A percentile compares a stretch with the other conserved stretches of the same genome.
These are phyloP conservation scores for Talaromyces wortmannii DNA, from an alignment of 495 filamentous ascomycete genomes.

Conservation along the genomic window DNA sequence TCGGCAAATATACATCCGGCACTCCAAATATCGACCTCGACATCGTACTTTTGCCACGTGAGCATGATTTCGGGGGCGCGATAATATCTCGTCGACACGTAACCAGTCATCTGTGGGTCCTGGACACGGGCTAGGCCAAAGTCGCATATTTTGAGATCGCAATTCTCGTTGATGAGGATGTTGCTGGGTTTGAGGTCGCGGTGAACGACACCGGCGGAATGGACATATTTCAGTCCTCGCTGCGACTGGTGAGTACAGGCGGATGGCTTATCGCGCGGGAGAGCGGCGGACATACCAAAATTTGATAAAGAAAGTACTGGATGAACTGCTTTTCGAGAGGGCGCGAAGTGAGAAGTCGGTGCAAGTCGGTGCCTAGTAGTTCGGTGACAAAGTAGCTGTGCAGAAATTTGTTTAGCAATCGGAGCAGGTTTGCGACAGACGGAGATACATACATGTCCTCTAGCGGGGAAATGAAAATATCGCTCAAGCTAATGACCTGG, in stretches of 20 bases:
- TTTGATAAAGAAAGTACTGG: constrained; percentile 99
- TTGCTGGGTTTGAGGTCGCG: constrained; percentile 97
- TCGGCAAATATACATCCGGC: constrained; percentile 98
- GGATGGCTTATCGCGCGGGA: not conserved
- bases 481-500: constrained; percentile 94
- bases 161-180: constrained; percentile 98
- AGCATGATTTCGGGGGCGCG: constrained; percentile 99
- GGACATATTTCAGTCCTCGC: constrained; percentile 98
- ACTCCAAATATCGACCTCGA: constrained; percentile 99
- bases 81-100: constrained; percentile 98
- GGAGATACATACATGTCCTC: constrained; percentile 82
- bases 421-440: not conserved
- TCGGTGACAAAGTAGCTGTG: constrained; percentile 95
- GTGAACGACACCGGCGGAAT: constrained; percentile 96
- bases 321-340: constrained; percentile 99
- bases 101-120: constrained; percentile 99
- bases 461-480: constrained; percentile 98
- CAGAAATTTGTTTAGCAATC: not conserved
- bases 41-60: constrained; percentile 99
- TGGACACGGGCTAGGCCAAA: constrained; percentile 96
- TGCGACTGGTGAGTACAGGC: constrained; percentile 33
- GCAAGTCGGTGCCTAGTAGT: constrained; percentile 91
- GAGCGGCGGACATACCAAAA: constrained; percentile 54
- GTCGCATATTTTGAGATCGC: constrained; percentile 98
- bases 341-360: constrained; percentile 89